phyloP scores from a whole-genome alignment of 306 rosid genomes.

The Echinosophora koreensis region DNA sequence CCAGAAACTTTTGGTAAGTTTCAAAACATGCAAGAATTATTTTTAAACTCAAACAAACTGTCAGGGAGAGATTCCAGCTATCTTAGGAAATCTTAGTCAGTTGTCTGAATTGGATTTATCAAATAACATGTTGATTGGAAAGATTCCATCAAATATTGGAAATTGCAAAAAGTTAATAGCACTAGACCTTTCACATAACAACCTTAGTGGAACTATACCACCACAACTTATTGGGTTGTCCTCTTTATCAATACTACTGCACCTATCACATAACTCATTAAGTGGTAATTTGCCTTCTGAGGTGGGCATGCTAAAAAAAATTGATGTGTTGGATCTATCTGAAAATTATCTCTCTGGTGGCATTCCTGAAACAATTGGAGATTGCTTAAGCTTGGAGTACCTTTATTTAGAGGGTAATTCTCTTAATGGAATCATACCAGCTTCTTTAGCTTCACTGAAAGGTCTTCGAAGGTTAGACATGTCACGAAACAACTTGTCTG shows the following conservation, averaged over 20 bases:
- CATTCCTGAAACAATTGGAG: background rate
- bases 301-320: background rate
- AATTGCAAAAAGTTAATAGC: background rate
- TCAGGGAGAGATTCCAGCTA: background rate
- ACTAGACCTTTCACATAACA: background rate
- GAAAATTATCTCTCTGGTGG: slow-evolving; percentile 26
- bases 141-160: background rate
- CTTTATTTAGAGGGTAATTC: slow-evolving; percentile 28
- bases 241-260: background rate
- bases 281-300: background rate
- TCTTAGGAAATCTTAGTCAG: slow-evolving; percentile 2
- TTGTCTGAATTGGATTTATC: background rate
- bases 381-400: slow-evolving; percentile 11
- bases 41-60: background rate
- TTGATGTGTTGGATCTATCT: background rate
- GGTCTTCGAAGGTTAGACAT: slow-evolving; percentile 5
- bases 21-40: background rate
- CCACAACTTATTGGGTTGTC: background rate
- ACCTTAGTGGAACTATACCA: background rate
- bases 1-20: slow-evolving; percentile 34
- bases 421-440: slow-evolving; percentile 15
- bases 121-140: slow-evolving; percentile 15
- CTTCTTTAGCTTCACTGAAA: background rate
- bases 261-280: background rate
- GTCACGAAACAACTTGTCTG: slow-evolving; percentile 31